Evolutionary conservation across 78 protist species (phyloP).

Genomic region (Planoprotostelium fungivorum): DNA sequence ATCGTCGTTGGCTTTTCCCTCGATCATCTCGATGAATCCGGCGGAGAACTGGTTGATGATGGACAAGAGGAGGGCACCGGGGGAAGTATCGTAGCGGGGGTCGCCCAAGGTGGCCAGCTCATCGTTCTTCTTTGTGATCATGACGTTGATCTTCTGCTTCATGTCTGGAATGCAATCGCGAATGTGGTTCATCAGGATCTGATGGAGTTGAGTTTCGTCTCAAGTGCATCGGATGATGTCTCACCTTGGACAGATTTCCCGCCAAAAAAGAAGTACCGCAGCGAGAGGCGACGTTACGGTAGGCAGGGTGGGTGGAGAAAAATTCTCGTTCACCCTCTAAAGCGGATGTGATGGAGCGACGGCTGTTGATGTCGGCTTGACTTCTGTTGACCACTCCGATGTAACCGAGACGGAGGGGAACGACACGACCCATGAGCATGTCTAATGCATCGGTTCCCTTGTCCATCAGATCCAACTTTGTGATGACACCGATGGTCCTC

Average conservation of each 20-base stretch:
- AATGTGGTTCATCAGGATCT: constrained; percentile 80
- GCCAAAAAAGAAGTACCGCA: constrained; percentile 80
- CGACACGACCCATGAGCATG: constrained; percentile 71
- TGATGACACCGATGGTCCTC: constrained; percentile 79
- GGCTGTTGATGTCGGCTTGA: constrained; percentile 78
- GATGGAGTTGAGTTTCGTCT: constrained; percentile 20
- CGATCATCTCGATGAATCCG: constrained; percentile 61
- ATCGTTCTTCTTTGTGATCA: constrained; percentile 41
- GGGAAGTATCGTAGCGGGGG: constrained; percentile 52
- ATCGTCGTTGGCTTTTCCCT: constrained; percentile 62
- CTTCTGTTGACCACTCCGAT: constrained; percentile 78
- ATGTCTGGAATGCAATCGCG: constrained; percentile 68
- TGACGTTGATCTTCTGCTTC: constrained; percentile 20
- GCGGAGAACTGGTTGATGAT: constrained; percentile 63
- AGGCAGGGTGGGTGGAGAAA: constrained; percentile 85
- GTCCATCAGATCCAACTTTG: constrained; percentile 92
- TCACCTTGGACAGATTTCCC: constrained; percentile 52
- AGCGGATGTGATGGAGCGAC: constrained; percentile 73
- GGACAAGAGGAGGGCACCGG: constrained; percentile 74
- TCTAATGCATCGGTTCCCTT: constrained; percentile 91
- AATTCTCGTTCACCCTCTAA: constrained; percentile 72
- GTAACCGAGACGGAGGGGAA: constrained; percentile 79
- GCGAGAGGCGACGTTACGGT: constrained; percentile 62
- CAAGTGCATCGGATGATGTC: neutral
- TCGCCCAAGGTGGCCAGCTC: constrained; percentile 60